phyloP scores from a whole-genome alignment of 192 early-diverging fungal species.

The Diversispora epigaea region DNA sequence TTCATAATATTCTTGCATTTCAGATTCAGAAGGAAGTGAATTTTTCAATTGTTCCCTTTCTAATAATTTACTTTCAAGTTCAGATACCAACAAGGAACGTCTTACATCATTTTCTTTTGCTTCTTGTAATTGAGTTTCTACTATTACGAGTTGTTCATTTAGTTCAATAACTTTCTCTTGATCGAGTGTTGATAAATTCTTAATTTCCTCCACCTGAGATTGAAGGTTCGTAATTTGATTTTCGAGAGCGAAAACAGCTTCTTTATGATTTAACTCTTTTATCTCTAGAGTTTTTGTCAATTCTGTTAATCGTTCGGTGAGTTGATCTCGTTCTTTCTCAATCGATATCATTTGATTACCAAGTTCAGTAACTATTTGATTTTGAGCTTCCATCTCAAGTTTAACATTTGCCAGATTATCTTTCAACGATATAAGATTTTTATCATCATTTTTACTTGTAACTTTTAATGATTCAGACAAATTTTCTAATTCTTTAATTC shows the following conservation, averaged over 20 bases:
- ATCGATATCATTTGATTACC: background rate
- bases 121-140: conserved; percentile 5
- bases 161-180: background rate
- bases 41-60: background rate
- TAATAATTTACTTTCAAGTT: conserved; percentile 7
- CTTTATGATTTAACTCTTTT: conserved; percentile 10
- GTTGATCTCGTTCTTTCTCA: conserved; percentile 17
- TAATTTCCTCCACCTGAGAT: background rate
- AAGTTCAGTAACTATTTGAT: conserved; percentile 14
- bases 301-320: background rate
- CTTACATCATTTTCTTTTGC: conserved; percentile 6
- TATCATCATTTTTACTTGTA: background rate
- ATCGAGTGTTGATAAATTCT: background rate
- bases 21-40: background rate
- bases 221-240: background rate
- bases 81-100: background rate
- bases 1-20: background rate
- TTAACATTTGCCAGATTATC: background rate
- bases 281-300: background rate
- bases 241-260: conserved; percentile 5
- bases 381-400: background rate
- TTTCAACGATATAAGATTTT: background rate
- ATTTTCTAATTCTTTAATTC: background rate
- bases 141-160: background rate
- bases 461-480: conserved; percentile 2